These are phyloP conservation scores for Graphiopsis chlorocephala DNA, from an alignment of 2,329 filamentous ascomycete species.

Conservation along the genomic window DNA sequence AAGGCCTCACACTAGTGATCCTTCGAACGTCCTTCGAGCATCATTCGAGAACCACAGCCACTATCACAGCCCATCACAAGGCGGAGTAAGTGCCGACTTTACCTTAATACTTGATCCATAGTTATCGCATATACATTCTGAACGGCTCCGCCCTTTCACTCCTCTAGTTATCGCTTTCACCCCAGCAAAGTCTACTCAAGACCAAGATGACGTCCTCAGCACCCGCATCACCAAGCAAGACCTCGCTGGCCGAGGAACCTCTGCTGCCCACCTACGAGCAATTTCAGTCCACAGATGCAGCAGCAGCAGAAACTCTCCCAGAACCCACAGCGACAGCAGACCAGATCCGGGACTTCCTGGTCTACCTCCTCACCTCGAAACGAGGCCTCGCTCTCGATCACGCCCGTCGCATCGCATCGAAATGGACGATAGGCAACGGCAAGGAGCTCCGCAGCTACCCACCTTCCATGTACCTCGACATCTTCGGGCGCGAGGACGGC, in stretches of 20 bases:
- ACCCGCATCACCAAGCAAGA: not conserved
- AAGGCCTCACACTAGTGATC: not conserved
- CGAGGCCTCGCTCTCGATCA: conserved; percentile 9
- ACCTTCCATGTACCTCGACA: conserved; percentile 17
- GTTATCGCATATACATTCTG: not conserved
- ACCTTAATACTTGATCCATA: not conserved
- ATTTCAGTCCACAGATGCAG: not conserved
- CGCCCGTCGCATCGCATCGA: conserved; percentile 17
- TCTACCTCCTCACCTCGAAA: conserved; percentile 3
- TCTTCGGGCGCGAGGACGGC: conserved; percentile 22
- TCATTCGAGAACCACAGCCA: not conserved
- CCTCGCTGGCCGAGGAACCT: not conserved
- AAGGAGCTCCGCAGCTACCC: conserved; percentile 19
- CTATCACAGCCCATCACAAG: not conserved
- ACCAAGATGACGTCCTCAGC: not conserved
- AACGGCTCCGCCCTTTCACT: not conserved
- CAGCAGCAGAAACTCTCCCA: not conserved
- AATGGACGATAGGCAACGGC: conserved; percentile 22
- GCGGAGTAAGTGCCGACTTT: not conserved
- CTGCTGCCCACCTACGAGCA: conserved; percentile 3
- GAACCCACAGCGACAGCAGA: conserved; percentile 15
- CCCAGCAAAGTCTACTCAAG: not conserved
- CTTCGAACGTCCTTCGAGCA: not conserved
- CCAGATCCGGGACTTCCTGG: conserved; percentile 20
- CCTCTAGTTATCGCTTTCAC: not conserved